Evolutionary conservation across 108 stramenopile genomes (phyloP).

Genomic region (Nitzschia sp.): DNA sequence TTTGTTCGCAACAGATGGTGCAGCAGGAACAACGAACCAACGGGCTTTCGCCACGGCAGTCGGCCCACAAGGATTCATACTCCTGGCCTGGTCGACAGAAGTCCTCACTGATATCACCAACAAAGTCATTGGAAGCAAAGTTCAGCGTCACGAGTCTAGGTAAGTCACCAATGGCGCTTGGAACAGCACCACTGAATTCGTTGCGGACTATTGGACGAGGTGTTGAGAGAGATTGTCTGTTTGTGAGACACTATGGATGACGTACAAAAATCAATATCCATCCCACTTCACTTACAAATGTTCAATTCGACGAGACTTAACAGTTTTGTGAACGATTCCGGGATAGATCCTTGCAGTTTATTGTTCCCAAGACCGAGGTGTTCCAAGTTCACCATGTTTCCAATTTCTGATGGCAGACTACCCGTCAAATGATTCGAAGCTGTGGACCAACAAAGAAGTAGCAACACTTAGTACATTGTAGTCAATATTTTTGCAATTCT

Average conservation of each 20-base stretch:
- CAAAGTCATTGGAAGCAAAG: conserved; percentile 11
- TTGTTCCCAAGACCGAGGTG: conserved; percentile 35
- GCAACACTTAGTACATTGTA: no score
- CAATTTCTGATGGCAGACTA: conserved; percentile 6
- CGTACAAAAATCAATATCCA: no score
- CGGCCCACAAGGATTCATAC: conserved; percentile 4
- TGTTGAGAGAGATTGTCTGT: no score
- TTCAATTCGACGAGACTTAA: not conserved
- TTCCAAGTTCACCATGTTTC: conserved; percentile 12
- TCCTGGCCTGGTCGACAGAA: not conserved
- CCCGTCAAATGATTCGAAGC: conserved; percentile 35
- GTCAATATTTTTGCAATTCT: no score
- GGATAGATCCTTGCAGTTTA: conserved; percentile 41
- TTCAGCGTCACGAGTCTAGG: not conserved
- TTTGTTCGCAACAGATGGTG: conserved; percentile 2
- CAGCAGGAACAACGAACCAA: conserved; percentile 2
- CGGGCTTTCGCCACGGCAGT: not conserved
- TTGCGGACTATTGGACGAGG: conserved; percentile 1
- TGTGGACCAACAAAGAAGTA: no score
- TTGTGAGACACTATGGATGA: no score
- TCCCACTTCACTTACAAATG: conserved; percentile 12
- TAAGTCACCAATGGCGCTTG: not conserved
- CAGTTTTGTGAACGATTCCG: conserved; percentile 10
- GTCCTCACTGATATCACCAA: not conserved
- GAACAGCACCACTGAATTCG: conserved; percentile 3